phyloP scores from a whole-genome alignment of 2,329 filamentous ascomycete species.

The Capronia epimyces region DNA sequence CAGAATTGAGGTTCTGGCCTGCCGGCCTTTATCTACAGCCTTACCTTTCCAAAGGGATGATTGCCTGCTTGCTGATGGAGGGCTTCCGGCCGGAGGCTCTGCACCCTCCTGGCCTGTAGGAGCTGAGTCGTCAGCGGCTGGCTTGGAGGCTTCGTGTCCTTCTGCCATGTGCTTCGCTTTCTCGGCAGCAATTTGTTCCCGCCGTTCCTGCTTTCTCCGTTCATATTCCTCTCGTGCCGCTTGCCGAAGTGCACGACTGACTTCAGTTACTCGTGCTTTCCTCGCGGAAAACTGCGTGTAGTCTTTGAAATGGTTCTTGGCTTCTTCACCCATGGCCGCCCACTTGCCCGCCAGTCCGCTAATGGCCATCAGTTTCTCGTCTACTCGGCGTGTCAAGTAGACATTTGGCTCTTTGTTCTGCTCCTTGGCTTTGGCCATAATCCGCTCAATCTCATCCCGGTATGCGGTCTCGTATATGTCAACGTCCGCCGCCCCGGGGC shows the following conservation, averaged over 20 bases:
- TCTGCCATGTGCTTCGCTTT: conserved; percentile 20
- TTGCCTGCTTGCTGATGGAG: conserved; percentile 13
- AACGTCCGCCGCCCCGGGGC: conserved; percentile 75
- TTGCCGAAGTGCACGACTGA: conserved; percentile 29
- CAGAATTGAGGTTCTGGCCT: conserved; percentile 26
- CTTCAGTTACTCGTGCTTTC: conserved; percentile 28
- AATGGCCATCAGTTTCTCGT: conserved; percentile 34
- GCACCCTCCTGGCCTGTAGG: conserved; percentile 13
- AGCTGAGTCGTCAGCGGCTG: conserved; percentile 4
- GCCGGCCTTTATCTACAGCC: conserved; percentile 28
- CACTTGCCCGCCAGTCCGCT: conserved; percentile 28
- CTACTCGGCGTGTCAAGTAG: conserved; percentile 52
- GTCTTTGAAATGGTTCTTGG: conserved; percentile 26
- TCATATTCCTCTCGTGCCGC: conserved; percentile 30
- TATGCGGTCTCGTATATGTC: conserved; percentile 88
- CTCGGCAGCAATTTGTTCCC: conserved; percentile 34
- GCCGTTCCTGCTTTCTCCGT: conserved; percentile 27
- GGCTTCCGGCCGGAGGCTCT: conserved; percentile 8
- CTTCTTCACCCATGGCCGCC: conserved; percentile 29
- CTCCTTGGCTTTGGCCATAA: conserved; percentile 46
- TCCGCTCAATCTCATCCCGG: conserved; percentile 70
- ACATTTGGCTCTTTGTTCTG: conserved; percentile 48
- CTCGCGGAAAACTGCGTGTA: conserved; percentile 28
- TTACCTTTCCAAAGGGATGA: conserved; percentile 23
- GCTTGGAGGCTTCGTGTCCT: conserved; percentile 10